phyloP scores from a whole-genome alignment of 1,284 basidiomycete genomes.

The Tausonia pullulans region DNA sequence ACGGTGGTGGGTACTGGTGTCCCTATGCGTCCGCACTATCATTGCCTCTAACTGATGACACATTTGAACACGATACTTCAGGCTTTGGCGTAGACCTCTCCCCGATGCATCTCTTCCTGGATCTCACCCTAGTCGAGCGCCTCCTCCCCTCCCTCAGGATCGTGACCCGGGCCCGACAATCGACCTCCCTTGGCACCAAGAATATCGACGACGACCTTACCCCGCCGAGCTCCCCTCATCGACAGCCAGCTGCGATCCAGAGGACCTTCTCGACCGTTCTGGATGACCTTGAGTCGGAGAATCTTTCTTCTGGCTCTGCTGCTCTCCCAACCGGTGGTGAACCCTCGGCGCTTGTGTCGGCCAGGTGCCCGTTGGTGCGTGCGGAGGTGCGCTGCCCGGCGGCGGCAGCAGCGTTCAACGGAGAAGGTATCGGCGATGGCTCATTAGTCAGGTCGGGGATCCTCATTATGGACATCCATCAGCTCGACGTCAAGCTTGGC shows the following conservation, averaged over 20 bases:
- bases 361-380: constrained; percentile 23
- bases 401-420: constrained; percentile 20
- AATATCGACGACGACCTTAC: neutral
- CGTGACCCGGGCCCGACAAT: constrained; percentile 22
- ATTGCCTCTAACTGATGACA: too few species aligned
- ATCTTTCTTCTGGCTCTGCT: neutral
- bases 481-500: constrained; percentile 14
- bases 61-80: neutral
- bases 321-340: too few species aligned
- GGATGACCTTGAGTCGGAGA: constrained; percentile 6
- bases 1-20: too few species aligned
- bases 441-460: constrained; percentile 32
- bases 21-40: too few species aligned
- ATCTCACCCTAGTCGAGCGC: constrained; percentile 46
- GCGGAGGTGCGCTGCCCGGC: constrained; percentile 34
- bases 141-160: constrained; percentile 26
- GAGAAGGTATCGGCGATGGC: constrained; percentile 29
- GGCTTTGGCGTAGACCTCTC: constrained; percentile 34
- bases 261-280: constrained; percentile 7
- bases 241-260: neutral
- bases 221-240: neutral
- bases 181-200: constrained; percentile 13
- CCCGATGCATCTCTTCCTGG: constrained; percentile 62
- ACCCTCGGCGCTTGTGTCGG: too few species aligned
- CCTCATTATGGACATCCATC: constrained; percentile 32